A percentile compares a stretch with the other conserved stretches of the same genome.
These are phyloP conservation scores for Paraconiothyrium brasiliense DNA, from an alignment of 2,329 filamentous ascomycete species.

Conservation along the genomic window DNA sequence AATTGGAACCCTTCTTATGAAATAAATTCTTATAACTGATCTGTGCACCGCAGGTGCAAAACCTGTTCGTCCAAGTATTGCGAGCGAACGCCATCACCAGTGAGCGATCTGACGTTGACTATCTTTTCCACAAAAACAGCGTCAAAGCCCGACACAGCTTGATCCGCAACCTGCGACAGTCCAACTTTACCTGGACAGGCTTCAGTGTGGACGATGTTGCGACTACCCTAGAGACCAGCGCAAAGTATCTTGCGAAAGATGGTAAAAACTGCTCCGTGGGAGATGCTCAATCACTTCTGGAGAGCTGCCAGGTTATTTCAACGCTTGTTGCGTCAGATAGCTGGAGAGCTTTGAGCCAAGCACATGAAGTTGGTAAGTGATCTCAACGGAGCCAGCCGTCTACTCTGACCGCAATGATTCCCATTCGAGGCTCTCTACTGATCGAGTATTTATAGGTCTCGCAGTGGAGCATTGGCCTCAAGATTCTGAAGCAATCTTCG, in stretches of 20 bases:
- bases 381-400: neutral
- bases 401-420: neutral
- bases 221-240: constrained; percentile 71
- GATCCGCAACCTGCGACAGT: constrained; percentile 81
- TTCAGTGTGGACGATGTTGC: constrained; percentile 71
- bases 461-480: constrained; percentile 74
- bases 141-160: constrained; percentile 71
- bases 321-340: constrained; percentile 67
- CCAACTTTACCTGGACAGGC: constrained; percentile 87
- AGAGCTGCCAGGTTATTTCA: constrained; percentile 73
- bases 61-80: constrained; percentile 85
- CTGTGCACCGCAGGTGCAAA: constrained; percentile 68
- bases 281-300: constrained; percentile 68
- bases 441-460: constrained; percentile 49
- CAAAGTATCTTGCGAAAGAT: constrained; percentile 72
- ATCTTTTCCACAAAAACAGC: constrained; percentile 85
- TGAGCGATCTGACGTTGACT: constrained; percentile 82
- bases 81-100: constrained; percentile 89
- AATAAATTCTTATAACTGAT: neutral
- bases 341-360: constrained; percentile 72
- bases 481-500: constrained; percentile 70
- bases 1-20: neutral
- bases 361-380: constrained; percentile 74
- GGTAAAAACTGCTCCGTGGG: constrained; percentile 66
- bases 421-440: neutral